Conservation (phyloP, 345 rosid genomes). For the Aethionema arabicum region DNA sequence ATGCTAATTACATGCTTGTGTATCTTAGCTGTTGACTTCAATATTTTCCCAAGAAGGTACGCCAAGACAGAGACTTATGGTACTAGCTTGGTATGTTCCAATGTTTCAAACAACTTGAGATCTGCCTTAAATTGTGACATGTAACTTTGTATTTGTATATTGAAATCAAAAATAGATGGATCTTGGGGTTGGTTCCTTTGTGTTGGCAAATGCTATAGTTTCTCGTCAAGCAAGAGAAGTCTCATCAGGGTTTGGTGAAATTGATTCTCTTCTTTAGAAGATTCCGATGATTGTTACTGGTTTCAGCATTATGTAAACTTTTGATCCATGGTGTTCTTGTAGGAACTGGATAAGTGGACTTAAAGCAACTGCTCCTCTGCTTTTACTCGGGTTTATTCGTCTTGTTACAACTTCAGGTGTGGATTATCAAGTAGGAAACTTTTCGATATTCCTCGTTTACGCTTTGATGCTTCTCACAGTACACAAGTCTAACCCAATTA, state of each 20-base stretch:
- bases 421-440: slow-evolving; percentile 71
- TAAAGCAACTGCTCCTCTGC: slow-evolving; percentile 59
- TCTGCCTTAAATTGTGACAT: not conserved
- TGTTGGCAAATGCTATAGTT: slow-evolving; percentile 68
- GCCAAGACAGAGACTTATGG: slow-evolving; percentile 91
- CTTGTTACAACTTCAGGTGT: slow-evolving; percentile 67
- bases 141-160: slow-evolving; percentile 5
- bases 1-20: slow-evolving; percentile 78
- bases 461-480: slow-evolving; percentile 7
- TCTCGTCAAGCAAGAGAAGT: slow-evolving; percentile 77
- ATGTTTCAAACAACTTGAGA: not conserved
- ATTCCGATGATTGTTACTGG: not conserved
- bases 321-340: not conserved
- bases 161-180: slow-evolving; percentile 68
- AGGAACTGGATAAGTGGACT: slow-evolving; percentile 61
- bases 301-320: slow-evolving; percentile 9
- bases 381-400: slow-evolving; percentile 72
- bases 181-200: slow-evolving; percentile 96
- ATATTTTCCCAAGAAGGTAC: slow-evolving; percentile 76
- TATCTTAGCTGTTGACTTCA: slow-evolving; percentile 92
- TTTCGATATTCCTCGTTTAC: not conserved
- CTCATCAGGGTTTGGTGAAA: slow-evolving; percentile 55
- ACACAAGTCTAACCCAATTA: slow-evolving; percentile 8
- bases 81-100: slow-evolving; percentile 63
- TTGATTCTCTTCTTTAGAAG: no score